Base-by-base conservation (phyloP, 352 stramenopile species). In the Albugo candida region DNA sequence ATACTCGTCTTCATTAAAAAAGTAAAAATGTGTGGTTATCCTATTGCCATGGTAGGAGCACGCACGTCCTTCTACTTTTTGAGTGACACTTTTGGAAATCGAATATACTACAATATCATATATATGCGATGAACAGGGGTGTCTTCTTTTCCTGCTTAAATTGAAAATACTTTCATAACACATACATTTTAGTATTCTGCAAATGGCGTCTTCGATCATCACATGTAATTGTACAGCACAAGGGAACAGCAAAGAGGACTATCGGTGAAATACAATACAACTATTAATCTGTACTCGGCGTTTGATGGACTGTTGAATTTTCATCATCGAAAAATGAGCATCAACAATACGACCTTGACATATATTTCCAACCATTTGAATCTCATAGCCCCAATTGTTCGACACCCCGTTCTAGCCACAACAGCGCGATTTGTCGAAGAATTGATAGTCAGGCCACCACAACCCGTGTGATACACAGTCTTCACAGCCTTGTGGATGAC, bases 191-290 rank as follows among this genome's bases (percentile, higher is more conserved):
- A n/a, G n/a, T n/a, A n/a, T n/a, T n/a, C n/a, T n/a, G n/a, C n/a
- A n/a, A n/a, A n/a, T n/a, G n/a, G n/a, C n/a, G n/a, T n/a, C n/a
- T n/a, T n/a, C n/a, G n/a, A n/a, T n/a, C n/a, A n/a, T n/a, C n/a
- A n/a, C n/a, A n/a, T n/a, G n/a, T n/a, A n/a, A n/a, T n/a, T n/a
- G n/a, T n/a, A n/a, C n/a, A n/a, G n/a, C n/a, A n/a, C n/a, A n/a
- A n/a, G n/a, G n/a, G n/a, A n/a, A n/a, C n/a, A 59, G 35, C 70
- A 70, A 39, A 87, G 84, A 3, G 74, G 74, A 45, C 69, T 83
- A 57, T 87, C 74, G 0, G 67, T 80, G 51, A 87, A 87, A 63
- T 82, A 87, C 13, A 87, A 51, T 54, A 81, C 65, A 14, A 70
- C 74, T 17, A 58, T 73, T 36, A 53, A 55, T 16, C 63, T 60